Percentiles rank a stretch among this genome's conserved stretches.
phyloP scores from a whole-genome alignment of 2,329 filamentous ascomycete genomes.

The Clarireedia paspali region DNA sequence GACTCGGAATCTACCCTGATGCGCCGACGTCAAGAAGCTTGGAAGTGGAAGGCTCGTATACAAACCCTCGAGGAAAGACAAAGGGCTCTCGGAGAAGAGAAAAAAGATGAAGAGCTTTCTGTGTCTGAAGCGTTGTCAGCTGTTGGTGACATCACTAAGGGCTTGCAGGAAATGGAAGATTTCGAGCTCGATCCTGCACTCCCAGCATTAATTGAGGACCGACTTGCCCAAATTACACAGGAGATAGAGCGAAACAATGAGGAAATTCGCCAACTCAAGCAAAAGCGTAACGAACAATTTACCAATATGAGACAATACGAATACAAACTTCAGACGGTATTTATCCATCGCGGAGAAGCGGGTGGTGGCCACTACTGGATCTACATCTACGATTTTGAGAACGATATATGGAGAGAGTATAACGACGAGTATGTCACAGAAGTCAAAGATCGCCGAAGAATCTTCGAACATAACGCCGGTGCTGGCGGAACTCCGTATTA shows the following conservation, averaged over 20 bases:
- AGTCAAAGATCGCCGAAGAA: slow-evolving; percentile 53
- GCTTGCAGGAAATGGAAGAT: slow-evolving; percentile 35
- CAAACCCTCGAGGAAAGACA: slow-evolving; percentile 40
- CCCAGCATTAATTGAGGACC: slow-evolving; percentile 35
- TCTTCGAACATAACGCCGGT: slow-evolving; percentile 60
- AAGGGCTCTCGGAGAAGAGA: slow-evolving; percentile 17
- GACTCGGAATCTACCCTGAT: slow-evolving; percentile 51
- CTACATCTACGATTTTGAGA: slow-evolving; percentile 79
- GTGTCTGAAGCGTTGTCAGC: slow-evolving; percentile 25
- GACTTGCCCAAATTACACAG: slow-evolving; percentile 36
- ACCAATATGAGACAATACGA: slow-evolving; percentile 54
- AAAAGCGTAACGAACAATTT: slow-evolving; percentile 46
- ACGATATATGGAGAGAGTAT: slow-evolving; percentile 81
- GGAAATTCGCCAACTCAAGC: slow-evolving; percentile 39
- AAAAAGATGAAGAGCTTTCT: slow-evolving; percentile 16
- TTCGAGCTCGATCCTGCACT: slow-evolving; percentile 37
- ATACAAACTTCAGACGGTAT: slow-evolving; percentile 84
- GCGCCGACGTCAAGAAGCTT: slow-evolving; percentile 58
- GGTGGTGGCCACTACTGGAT: slow-evolving; percentile 91
- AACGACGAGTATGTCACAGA: slow-evolving; percentile 80
- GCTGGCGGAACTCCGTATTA: slow-evolving; percentile 71
- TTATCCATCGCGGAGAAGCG: slow-evolving; percentile 73
- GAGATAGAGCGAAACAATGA: slow-evolving; percentile 38
- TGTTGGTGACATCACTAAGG: slow-evolving; percentile 35
- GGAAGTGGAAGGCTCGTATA: slow-evolving; percentile 64